phyloP scores from a whole-genome alignment of 352 stramenopile species.

The Globisporangium echinulatum region DNA sequence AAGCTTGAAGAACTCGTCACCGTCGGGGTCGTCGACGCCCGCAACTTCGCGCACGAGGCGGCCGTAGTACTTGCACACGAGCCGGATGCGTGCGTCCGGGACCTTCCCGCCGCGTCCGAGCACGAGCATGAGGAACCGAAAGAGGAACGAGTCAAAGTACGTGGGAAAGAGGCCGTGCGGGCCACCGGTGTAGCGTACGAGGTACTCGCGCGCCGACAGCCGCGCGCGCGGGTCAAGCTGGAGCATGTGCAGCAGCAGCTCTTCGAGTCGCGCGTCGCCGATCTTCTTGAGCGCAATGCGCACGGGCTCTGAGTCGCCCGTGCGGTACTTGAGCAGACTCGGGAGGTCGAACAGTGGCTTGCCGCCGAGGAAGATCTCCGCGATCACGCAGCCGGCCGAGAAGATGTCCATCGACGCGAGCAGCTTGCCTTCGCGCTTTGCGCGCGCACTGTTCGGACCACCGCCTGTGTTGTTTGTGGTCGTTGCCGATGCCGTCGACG shows the following conservation, averaged over 20 bases:
- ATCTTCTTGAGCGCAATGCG: constrained; percentile 90
- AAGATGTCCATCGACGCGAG: constrained; percentile 97
- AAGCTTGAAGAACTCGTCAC: constrained; percentile 86
- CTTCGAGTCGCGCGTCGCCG: constrained; percentile 83
- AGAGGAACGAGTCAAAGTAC: constrained; percentile 88
- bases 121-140: constrained; percentile 84
- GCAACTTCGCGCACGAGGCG: constrained; percentile 87
- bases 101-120: constrained; percentile 74
- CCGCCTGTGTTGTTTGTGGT: neutral
- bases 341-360: constrained; percentile 94
- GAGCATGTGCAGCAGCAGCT: constrained; percentile 92
- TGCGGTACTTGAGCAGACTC: constrained; percentile 85
- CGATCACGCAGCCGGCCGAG: constrained; percentile 96
- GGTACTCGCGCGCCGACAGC: constrained; percentile 84
- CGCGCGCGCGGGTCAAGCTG: constrained; percentile 86
- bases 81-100: constrained; percentile 89
- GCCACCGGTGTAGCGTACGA: constrained; percentile 74
- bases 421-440: constrained; percentile 52
- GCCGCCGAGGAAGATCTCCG: constrained; percentile 94
- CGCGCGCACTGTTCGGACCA: no score
- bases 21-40: constrained; percentile 87
- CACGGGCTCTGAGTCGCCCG: constrained; percentile 63
- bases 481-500: neutral
- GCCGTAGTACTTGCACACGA: constrained; percentile 92
- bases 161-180: constrained; percentile 56